Percentiles rank a stretch among this genome's conserved stretches.
These are phyloP conservation scores for Nyctanthes arbortristis DNA, from an alignment of 257 asterid species.

Conservation along the genomic window DNA sequence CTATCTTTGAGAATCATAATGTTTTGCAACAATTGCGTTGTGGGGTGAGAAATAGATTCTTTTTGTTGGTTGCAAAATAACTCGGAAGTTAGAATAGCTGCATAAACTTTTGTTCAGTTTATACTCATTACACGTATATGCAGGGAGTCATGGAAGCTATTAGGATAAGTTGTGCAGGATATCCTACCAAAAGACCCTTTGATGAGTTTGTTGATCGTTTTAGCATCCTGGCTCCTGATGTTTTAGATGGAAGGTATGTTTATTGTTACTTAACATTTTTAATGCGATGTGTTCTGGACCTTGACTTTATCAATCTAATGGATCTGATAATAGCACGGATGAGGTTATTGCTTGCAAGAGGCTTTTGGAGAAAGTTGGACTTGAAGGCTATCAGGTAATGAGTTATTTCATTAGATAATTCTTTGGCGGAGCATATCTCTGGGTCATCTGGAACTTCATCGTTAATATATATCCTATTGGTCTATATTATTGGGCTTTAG, in stretches of 20 bases:
- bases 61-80: slow-evolving; percentile 18
- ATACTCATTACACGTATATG: slow-evolving; percentile 18
- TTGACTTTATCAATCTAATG: slow-evolving; percentile 24
- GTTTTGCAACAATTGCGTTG: slow-evolving; percentile 98
- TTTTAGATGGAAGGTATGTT: slow-evolving; percentile 77
- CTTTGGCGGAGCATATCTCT: neutral
- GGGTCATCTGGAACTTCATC: neutral
- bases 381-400: slow-evolving; percentile 95
- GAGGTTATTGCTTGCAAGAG: slow-evolving; percentile 93
- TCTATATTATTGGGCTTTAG: neutral
- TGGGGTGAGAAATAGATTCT: slow-evolving; percentile 59
- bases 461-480: slow-evolving; percentile 1
- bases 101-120: slow-evolving; percentile 15
- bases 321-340: slow-evolving; percentile 59
- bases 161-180: slow-evolving; percentile 98
- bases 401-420: slow-evolving; percentile 11
- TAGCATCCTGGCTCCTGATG: slow-evolving; percentile 92
- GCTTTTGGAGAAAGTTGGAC: slow-evolving; percentile 92
- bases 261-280: slow-evolving; percentile 8
- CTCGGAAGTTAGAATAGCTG: slow-evolving; percentile 9
- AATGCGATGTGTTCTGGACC: slow-evolving; percentile 9
- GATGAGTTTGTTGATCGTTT: slow-evolving; percentile 88
- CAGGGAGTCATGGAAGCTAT: slow-evolving; percentile 99
- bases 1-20: slow-evolving; percentile 93
- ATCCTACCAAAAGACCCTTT: slow-evolving; percentile 90